Evolutionary conservation across 2,329 filamentous ascomycete species (phyloP), one percentile per base, ranked within the genome.

Genomic region (Alternaria solani): DNA sequence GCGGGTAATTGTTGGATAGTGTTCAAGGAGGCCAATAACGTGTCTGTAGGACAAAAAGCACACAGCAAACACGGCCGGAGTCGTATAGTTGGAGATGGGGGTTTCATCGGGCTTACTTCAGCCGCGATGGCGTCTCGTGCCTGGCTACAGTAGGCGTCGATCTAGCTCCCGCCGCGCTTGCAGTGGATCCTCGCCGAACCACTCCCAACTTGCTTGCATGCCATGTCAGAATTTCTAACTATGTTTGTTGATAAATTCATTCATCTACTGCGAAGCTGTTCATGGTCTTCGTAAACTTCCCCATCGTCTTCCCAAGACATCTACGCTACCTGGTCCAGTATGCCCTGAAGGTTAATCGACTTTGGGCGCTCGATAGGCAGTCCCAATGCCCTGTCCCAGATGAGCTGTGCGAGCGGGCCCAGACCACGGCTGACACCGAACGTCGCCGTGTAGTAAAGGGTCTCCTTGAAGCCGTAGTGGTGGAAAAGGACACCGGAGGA

Each of bases 391-490:
- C 95, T 88, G 79, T 98, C 94, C 95, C 95, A 98, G 78, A 99
- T 91, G 66, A 99, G 85, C 81, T 99, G 95, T 43, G 93, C 93
- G 49, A 99, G 85, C 23, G 95, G 95, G 7, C 95, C 95, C 16
- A 99, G 84, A 54, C 86, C 87, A 77, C 88, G 84, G 77, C 85
- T 88, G 90, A 90, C 88, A 69, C 88, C 88, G 70, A 90, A 90
- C 6, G 87, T 89, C 9, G 87, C 88, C 16, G 88, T 90, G 83
- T 98, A 99, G 85, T 98, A 99, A 11, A 98, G 86, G 0, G 94
- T 97, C 84, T 98, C 93, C 79, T 92, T 91, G 88, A 99, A 97
- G 59, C 94, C 95, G 78, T 97, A 99, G 84, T 98, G 93, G 81
- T 98, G 90, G 88, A 99, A 98, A 49, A 99, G 86, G 6, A 98